A percentile compares a stretch with the other conserved stretches of the same genome.
phyloP scores from a whole-genome alignment of 192 early-diverging fungal genomes.

The Mycoemilia scoparia region DNA sequence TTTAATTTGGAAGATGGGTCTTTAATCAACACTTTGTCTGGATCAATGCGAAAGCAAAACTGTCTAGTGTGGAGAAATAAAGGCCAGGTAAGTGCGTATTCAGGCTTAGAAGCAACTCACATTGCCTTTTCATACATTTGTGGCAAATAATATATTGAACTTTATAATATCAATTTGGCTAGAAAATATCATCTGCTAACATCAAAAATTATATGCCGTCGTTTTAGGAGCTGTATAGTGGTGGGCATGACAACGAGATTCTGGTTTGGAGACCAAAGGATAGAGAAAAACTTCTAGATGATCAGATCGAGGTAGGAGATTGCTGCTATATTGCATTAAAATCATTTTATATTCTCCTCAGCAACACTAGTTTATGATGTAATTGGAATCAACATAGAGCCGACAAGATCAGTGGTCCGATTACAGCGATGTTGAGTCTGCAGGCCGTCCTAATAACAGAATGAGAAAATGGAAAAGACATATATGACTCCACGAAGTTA shows the following conservation, averaged over 20 bases:
- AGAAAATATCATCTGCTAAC: too few relatives aligned
- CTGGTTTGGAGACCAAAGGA: slow-evolving; percentile 33
- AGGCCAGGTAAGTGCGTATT: slow-evolving; percentile 21
- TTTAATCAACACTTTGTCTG: slow-evolving; percentile 32
- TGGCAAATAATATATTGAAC: too few relatives aligned
- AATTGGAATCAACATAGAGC: too few relatives aligned
- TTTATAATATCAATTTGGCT: background rate
- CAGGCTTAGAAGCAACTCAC: too few relatives aligned
- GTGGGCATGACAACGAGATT: slow-evolving; percentile 37
- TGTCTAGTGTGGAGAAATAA: slow-evolving; percentile 37
- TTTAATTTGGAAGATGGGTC: slow-evolving; percentile 39
- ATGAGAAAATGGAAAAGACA: too few relatives aligned
- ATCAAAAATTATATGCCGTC: too few relatives aligned
- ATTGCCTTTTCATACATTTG: slow-evolving; percentile 1
- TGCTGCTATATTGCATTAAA: too few relatives aligned
- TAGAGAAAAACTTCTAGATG: slow-evolving; percentile 9
- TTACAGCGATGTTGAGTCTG: slow-evolving; percentile 1
- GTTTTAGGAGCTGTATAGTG: slow-evolving; percentile 39
- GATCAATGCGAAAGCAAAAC: slow-evolving; percentile 38
- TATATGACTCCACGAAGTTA: too few relatives aligned
- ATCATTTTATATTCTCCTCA: too few relatives aligned
- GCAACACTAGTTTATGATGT: too few relatives aligned
- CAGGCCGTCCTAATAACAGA: too few relatives aligned
- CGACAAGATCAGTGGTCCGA: slow-evolving; percentile 18
- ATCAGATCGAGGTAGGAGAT: slow-evolving; percentile 5